Evolutionary conservation across 2,329 filamentous ascomycete genomes (phyloP).

Genomic region (Colletotrichum viniferum): DNA sequence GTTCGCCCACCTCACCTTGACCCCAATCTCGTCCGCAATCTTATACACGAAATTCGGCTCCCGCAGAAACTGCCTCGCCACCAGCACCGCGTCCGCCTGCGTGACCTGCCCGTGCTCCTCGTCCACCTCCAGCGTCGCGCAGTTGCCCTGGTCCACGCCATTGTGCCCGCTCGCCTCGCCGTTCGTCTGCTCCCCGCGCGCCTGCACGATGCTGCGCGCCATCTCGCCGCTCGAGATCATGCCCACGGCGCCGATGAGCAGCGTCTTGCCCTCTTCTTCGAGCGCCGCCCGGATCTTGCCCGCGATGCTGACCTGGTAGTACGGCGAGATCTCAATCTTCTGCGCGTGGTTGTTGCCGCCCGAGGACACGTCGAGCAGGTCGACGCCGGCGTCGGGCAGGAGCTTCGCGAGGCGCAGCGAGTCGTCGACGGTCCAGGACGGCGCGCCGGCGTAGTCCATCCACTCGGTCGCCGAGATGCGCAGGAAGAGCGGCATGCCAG

Average conservation of each 20-base stretch:
- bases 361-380: conserved; percentile 82
- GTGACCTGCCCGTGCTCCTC: conserved; percentile 41
- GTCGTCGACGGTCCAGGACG: conserved; percentile 73
- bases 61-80: conserved; percentile 79
- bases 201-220: conserved; percentile 64
- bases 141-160: not conserved
- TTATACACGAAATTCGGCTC: conserved; percentile 80
- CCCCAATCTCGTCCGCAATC: conserved; percentile 73
- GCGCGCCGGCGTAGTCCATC: conserved; percentile 53
- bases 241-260: conserved; percentile 78
- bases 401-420: conserved; percentile 70
- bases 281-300: conserved; percentile 72
- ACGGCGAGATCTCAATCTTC: conserved; percentile 64
- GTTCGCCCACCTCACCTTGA: conserved; percentile 73
- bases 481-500: conserved; percentile 59
- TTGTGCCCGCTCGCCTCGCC: conserved; percentile 34
- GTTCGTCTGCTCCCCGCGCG: conserved; percentile 31
- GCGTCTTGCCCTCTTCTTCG: conserved; percentile 45
- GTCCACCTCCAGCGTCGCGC: conserved; percentile 39
- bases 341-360: conserved; percentile 72
- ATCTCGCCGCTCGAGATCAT: conserved; percentile 71
- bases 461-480: conserved; percentile 68
- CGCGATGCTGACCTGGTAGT: conserved; percentile 78
- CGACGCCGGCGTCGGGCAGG: conserved; percentile 75
- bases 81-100: conserved; percentile 72